phyloP scores from a whole-genome alignment of 345 rosid genomes.

The Alliaria petiolata region DNA sequence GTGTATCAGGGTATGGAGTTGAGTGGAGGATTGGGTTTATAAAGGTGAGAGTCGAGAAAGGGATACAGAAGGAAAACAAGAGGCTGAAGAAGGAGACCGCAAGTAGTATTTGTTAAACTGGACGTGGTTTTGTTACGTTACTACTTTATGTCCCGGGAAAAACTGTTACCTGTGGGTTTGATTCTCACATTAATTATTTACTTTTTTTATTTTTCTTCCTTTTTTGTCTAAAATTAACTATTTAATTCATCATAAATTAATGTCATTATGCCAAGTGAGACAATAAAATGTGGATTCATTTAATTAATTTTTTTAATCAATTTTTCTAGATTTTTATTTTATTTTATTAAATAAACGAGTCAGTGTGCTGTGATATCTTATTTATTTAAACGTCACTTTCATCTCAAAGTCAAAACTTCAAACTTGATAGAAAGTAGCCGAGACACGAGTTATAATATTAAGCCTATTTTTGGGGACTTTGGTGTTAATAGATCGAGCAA shows the following conservation, averaged over 20 bases:
- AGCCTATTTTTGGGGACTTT: neutral
- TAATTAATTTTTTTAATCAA: neutral
- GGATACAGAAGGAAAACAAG: neutral
- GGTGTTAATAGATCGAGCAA: neutral
- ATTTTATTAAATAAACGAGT: neutral
- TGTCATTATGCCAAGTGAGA: neutral
- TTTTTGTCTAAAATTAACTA: neutral
- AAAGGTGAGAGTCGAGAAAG: neutral
- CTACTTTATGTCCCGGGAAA: neutral
- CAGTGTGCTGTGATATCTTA: neutral
- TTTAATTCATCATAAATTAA: neutral
- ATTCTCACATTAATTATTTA: neutral
- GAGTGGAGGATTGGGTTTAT: neutral
- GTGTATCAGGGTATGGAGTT: conserved; percentile 1
- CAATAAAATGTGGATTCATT: neutral
- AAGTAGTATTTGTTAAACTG: neutral
- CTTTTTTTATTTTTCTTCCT: too few species aligned
- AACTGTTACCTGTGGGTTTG: neutral
- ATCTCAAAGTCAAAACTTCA: neutral
- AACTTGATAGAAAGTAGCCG: neutral
- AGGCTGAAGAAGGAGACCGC: conserved; percentile 4
- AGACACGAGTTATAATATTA: neutral
- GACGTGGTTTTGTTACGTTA: conserved; percentile 17
- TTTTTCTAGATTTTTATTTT: neutral
- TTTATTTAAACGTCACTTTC: neutral